A percentile compares a stretch with the other conserved stretches of the same genome.
Conservation (phyloP, 345 rosid genomes). For the Aquilaria yunnanensis region DNA sequence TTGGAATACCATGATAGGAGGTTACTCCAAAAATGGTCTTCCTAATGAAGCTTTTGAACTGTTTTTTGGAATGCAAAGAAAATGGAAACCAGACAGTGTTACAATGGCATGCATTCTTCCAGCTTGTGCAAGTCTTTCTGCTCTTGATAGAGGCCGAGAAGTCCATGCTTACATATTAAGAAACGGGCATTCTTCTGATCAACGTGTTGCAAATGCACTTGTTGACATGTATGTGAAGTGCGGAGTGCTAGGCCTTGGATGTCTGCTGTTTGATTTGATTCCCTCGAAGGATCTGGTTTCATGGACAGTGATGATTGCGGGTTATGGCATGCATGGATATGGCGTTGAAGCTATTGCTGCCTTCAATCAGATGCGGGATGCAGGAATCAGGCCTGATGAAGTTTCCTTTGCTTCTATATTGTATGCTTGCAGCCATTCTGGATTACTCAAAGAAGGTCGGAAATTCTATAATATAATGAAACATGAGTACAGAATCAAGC, state of each 20-base stretch:
- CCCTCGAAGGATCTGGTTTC: constrained; percentile 56
- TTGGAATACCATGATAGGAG: constrained; percentile 74
- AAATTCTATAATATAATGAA: constrained; percentile 59
- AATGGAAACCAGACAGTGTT: constrained; percentile 41
- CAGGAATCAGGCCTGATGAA: constrained; percentile 48
- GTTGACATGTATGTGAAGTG: constrained; percentile 67
- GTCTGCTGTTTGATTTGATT: constrained; percentile 45
- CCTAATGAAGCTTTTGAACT: constrained; percentile 52
- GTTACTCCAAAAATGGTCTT: constrained; percentile 51
- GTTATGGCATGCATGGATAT: constrained; percentile 78
- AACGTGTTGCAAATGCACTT: constrained; percentile 56
- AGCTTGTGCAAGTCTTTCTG: constrained; percentile 66
- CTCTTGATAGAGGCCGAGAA: constrained; percentile 63
- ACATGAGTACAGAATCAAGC: constrained; percentile 55
- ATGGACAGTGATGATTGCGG: constrained; percentile 81
- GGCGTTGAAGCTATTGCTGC: constrained; percentile 57
- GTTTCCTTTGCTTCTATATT: constrained; percentile 59
- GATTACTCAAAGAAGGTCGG: constrained; percentile 68
- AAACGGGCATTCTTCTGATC: constrained; percentile 37
- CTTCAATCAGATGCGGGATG: constrained; percentile 41
- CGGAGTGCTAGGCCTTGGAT: constrained; percentile 49
- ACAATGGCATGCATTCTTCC: constrained; percentile 65
- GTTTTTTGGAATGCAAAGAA: constrained; percentile 39
- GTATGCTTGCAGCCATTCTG: constrained; percentile 73
- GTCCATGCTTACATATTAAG: constrained; percentile 53